Conservation (phyloP, 495 filamentous ascomycete genomes). For the Penicillium longicatenatum region DNA sequence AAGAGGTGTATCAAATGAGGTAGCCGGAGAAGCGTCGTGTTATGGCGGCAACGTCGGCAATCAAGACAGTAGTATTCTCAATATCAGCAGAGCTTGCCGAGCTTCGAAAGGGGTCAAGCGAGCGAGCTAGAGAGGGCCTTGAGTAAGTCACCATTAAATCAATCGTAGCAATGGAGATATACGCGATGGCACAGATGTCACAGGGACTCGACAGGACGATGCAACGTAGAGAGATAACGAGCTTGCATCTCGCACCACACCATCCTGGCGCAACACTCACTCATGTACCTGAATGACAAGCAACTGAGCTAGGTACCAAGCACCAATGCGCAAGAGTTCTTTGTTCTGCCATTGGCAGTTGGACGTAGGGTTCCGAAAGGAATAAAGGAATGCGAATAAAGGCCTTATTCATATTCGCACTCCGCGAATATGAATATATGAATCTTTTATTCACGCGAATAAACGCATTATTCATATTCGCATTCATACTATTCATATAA, state of each 20-base stretch:
- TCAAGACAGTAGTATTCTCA: background rate
- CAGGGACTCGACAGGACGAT: conserved; percentile 2
- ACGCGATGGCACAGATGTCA: background rate
- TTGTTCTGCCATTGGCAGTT: conserved; percentile 3
- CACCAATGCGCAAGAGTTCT: conserved; percentile 1
- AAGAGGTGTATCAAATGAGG: background rate
- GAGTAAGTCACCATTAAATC: background rate
- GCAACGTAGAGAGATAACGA: background rate
- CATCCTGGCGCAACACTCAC: conserved; percentile 1
- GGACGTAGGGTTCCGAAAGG: conserved; percentile 18
- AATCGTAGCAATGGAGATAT: background rate
- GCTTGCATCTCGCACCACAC: conserved; percentile 1
- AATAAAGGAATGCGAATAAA: conserved; percentile 22
- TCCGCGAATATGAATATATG: too few relatives aligned
- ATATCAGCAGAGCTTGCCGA: background rate
- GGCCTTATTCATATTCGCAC: conserved; percentile 2
- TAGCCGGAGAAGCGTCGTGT: background rate
- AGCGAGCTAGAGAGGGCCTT: background rate
- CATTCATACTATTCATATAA: conserved; percentile 19
- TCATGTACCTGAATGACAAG: background rate
- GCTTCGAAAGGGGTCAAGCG: background rate
- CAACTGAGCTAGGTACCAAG: conserved; percentile 1
- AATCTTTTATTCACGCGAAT: too few relatives aligned
- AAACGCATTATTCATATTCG: conserved; percentile 12
- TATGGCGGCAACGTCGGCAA: background rate